Evolutionary conservation across 495 filamentous ascomycete genomes (phyloP).

Genomic region (Platismatia glauca): DNA sequence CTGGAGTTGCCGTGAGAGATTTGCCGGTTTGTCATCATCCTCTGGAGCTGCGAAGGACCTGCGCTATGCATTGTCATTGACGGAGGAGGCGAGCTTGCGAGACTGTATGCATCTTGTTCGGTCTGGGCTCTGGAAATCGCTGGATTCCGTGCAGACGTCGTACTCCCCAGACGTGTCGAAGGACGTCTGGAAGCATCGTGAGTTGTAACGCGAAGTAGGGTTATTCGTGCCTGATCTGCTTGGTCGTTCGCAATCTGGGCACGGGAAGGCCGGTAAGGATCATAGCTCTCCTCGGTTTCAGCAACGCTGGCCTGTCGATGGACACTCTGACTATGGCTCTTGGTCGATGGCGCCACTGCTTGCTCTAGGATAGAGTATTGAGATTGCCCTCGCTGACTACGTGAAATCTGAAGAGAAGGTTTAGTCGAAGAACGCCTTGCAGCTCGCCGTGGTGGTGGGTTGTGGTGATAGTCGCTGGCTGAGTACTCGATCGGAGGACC

Average conservation of each 20-base stretch:
- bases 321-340: conserved; percentile 29
- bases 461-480: conserved; percentile 77
- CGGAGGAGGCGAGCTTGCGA: conserved; percentile 19
- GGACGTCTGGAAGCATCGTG: conserved; percentile 13
- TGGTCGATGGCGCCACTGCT: conserved; percentile 36
- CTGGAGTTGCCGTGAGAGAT: conserved; percentile 19
- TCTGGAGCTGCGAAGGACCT: conserved; percentile 13
- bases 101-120: conserved; percentile 18
- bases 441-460: conserved; percentile 36
- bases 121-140: conserved; percentile 12
- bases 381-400: conserved; percentile 45
- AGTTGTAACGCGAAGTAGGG: conserved; percentile 47
- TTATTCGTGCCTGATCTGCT: conserved; percentile 51
- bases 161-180: conserved; percentile 16
- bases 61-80: conserved; percentile 13
- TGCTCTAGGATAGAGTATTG: conserved; percentile 65
- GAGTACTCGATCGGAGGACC: conserved; percentile 65
- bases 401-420: conserved; percentile 34
- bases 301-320: conserved; percentile 40
- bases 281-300: conserved; percentile 56
- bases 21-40: conserved; percentile 15
- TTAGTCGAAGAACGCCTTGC: conserved; percentile 34
- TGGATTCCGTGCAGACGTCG: conserved; percentile 18
- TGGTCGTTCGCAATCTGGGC: conserved; percentile 24
- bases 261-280: conserved; percentile 70